Base-by-base conservation (phyloP, 176 grass and related monocot genomes). In the Carex parvula region DNA sequence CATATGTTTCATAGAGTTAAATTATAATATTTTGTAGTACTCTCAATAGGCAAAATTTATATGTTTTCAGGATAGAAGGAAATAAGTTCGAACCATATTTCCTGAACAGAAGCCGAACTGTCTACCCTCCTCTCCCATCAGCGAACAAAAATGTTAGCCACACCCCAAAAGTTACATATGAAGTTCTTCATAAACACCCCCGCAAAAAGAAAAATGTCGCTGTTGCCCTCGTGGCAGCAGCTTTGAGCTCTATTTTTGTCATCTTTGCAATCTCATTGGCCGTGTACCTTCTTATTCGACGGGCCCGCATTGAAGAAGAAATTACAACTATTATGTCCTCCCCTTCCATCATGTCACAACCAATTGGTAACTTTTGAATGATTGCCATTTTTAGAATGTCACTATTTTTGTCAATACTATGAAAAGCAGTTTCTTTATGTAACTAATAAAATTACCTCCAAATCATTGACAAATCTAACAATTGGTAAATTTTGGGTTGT, bases 231-330 rank as follows among this genome's bases (percentile, higher is more conserved):
- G 74, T 96, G 84, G 86, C 76, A 81, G 89, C 80, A 71, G 87
- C 82, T 84, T 41, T 63, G 72, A 85, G 87, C 78, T 83, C 83
- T 83, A 82, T 89, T 7, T 75, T 83, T 84, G 60, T 86, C 44
- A 75, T 86, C 71, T 72, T 94, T 64, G 74, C 89, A 81, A 88
- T 88, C 88, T 87, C 89, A 50, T 94, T 94, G 64, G 64, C 89
- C 44, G 63, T 96, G 66, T 88, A 87, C 52, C 59, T 82, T 11
- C 61, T 82, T 50, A 53, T 67, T 62, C 42, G 80, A 60, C 57
- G 41, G 55, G 60, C 80, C 20, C 80, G 11, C 80, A 82, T 66
- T 62, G 44, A 82, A 30, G 80, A 82, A 53, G 80, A 82, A 24
- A 79, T 86, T 86, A 83, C 22, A 29, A 30, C 3, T 63, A 81